Percentiles rank a stretch among this genome's conserved stretches.
phyloP scores from a whole-genome alignment of 306 rosid genomes.

The Rubus idaeus region DNA sequence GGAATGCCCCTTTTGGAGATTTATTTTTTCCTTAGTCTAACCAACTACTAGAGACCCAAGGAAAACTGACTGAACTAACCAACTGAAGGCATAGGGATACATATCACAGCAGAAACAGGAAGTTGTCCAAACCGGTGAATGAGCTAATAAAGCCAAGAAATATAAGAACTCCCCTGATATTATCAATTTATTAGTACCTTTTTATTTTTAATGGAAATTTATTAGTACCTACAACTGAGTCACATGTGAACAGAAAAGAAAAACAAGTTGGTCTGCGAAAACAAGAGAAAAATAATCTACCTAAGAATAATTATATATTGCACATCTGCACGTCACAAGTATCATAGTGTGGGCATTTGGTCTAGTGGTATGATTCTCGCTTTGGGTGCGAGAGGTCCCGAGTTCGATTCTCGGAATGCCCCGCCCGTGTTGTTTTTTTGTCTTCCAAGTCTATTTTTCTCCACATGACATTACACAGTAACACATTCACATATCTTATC shows the following conservation, averaged over 20 bases:
- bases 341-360: constrained; percentile 25
- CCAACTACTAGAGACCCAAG: not conserved
- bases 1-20: constrained; percentile 21
- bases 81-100: not conserved
- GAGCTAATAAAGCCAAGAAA: not conserved
- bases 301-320: not conserved
- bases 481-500: too few relatives aligned
- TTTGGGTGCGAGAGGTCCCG: constrained; percentile 35
- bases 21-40: not conserved
- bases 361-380: constrained; percentile 37
- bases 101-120: not conserved
- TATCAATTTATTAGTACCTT: not conserved
- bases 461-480: not conserved
- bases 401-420: constrained; percentile 31
- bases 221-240: not conserved
- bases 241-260: not conserved
- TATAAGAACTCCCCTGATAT: not conserved
- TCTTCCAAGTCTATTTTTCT: not conserved
- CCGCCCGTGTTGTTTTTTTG: not conserved
- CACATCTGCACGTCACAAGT: not conserved
- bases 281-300: not conserved
- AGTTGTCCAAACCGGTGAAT: not conserved
- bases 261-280: not conserved
- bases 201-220: not conserved
- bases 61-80: not conserved